These are phyloP conservation scores for Auricularia sp. DNA, from an alignment of 768 basidiomycete genomes.

Conservation along the genomic window DNA sequence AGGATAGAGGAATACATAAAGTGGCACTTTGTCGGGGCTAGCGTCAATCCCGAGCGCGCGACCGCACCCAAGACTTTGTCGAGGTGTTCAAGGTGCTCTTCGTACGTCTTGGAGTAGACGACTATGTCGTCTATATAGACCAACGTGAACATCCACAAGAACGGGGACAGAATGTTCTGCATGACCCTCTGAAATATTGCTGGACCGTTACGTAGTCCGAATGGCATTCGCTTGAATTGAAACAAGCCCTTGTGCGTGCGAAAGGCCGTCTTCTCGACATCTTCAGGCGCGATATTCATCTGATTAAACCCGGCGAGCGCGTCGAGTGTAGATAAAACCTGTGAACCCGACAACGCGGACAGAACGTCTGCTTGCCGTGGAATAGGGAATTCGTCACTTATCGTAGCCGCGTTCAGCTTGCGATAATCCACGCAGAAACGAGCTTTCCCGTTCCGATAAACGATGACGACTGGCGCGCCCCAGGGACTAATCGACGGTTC, in stretches of 20 bases:
- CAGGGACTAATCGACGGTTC: slow-evolving; percentile 33
- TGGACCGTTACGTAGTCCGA: slow-evolving; percentile 21
- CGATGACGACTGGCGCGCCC: slow-evolving; percentile 24
- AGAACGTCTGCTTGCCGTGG: slow-evolving; percentile 20
- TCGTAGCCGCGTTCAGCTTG: slow-evolving; percentile 17
- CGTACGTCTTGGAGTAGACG: slow-evolving; percentile 13
- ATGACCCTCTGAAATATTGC: slow-evolving; percentile 19
- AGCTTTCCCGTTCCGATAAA: slow-evolving; percentile 29
- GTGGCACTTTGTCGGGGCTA: slow-evolving; percentile 15
- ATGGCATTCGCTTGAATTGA: slow-evolving; percentile 35
- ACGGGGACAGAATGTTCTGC: slow-evolving; percentile 23
- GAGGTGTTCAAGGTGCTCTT: slow-evolving; percentile 19
- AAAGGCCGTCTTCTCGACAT: slow-evolving; percentile 28
- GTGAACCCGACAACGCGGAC: slow-evolving; percentile 22
- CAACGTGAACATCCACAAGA: neutral
- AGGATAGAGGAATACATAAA: slow-evolving; percentile 23
- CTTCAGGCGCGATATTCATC: slow-evolving; percentile 20
- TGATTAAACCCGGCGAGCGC: slow-evolving; percentile 34
- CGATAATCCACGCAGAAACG: slow-evolving; percentile 28
- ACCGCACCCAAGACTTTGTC: slow-evolving; percentile 12
- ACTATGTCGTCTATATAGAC: slow-evolving; percentile 18
- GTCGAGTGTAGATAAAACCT: slow-evolving; percentile 27
- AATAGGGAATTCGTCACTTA: slow-evolving; percentile 22
- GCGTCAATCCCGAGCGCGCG: slow-evolving; percentile 8
- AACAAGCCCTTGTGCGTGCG: slow-evolving; percentile 29